Percentiles rank a stretch among this genome's conserved stretches.
phyloP scores from a whole-genome alignment of 78 protist genomes.

The Anaeramoeba flamelloides region DNA sequence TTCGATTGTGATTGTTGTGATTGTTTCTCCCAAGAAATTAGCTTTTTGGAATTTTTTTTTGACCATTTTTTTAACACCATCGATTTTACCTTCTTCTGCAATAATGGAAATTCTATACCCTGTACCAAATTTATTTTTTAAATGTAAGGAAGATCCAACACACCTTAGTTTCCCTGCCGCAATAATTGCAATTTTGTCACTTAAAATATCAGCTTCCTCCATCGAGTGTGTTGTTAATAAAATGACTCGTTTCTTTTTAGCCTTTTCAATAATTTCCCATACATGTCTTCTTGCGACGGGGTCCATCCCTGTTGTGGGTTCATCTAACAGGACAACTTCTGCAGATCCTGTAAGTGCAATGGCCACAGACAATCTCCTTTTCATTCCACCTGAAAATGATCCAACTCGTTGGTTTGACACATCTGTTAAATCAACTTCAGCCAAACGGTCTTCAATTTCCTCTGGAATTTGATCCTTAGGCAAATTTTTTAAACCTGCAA shows the following conservation, averaged over 20 bases:
- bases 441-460: conserved; percentile 1
- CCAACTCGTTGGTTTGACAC: conserved; percentile 17
- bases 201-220: conserved; percentile 43
- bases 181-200: conserved; percentile 33
- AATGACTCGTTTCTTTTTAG: conserved; percentile 12
- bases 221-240: conserved; percentile 37
- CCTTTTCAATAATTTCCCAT: conserved; percentile 24
- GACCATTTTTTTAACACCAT: background rate
- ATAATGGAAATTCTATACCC: conserved; percentile 31
- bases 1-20: background rate
- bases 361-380: conserved; percentile 58
- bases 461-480: background rate
- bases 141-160: conserved; percentile 38
- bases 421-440: conserved; percentile 18
- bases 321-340: conserved; percentile 19
- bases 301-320: conserved; percentile 43
- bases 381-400: conserved; percentile 54
- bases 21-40: background rate
- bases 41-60: background rate
- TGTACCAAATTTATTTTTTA: conserved; percentile 43
- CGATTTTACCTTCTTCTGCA: background rate
- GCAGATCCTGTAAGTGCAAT: conserved; percentile 47
- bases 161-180: conserved; percentile 28
- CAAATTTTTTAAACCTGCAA: conserved; percentile 2
- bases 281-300: conserved; percentile 12